A percentile compares a stretch with the other conserved stretches of the same genome.
Conservation (phyloP, 2,329 filamentous ascomycete species). For the Alternaria burnsii region DNA sequence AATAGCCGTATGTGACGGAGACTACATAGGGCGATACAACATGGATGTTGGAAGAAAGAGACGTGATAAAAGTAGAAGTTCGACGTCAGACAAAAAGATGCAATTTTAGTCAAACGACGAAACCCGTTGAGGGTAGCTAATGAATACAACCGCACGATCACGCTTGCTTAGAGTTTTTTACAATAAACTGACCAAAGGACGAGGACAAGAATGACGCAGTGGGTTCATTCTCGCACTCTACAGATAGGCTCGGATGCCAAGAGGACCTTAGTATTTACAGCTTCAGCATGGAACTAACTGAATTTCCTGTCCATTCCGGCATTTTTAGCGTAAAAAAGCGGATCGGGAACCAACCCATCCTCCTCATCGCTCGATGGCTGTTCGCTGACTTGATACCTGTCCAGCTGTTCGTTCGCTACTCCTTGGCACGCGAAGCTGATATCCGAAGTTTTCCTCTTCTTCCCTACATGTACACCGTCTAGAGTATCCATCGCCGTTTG, state of each 20-base stretch:
- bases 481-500: constrained; percentile 5
- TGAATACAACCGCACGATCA: not conserved
- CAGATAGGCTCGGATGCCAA: not conserved
- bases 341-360: constrained; percentile 8
- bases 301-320: constrained; percentile 22
- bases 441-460: constrained; percentile 25
- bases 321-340: constrained; percentile 16
- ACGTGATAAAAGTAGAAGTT: not conserved
- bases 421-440: constrained; percentile 36
- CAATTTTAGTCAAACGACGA: not conserved
- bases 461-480: constrained; percentile 6
- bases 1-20: constrained; percentile 9
- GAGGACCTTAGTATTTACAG: constrained; percentile 20
- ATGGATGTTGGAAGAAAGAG: not conserved
- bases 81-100: not conserved
- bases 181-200: not conserved
- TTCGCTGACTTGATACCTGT: constrained; percentile 4
- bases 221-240: not conserved
- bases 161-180: not conserved
- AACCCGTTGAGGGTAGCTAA: not conserved
- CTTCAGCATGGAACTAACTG: constrained; percentile 26
- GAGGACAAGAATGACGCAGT: not conserved
- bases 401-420: constrained; percentile 7
- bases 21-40: not conserved
- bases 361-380: not conserved